These are phyloP conservation scores for Fusarium praegraminearum DNA, from an alignment of 2,329 filamentous ascomycete genomes.

Conservation along the genomic window DNA sequence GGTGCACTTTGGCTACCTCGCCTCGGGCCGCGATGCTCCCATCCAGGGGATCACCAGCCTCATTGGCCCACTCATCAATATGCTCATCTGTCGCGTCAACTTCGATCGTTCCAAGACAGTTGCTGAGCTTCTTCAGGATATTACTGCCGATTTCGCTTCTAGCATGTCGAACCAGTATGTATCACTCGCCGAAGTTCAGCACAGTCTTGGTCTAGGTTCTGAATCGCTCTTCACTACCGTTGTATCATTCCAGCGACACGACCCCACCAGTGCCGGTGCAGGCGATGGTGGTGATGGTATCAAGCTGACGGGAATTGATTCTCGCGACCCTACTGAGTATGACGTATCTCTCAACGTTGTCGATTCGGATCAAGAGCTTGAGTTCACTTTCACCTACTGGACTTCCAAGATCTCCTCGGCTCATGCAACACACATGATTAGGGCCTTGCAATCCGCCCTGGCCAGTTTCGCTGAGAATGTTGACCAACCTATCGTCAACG, in stretches of 20 bases:
- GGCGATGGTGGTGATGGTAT: neutral
- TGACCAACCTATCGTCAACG: neutral
- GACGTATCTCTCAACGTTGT: conserved; percentile 9
- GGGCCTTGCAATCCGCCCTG: neutral
- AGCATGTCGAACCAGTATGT: neutral
- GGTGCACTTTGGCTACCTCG: conserved; percentile 5
- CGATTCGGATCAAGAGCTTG: conserved; percentile 4
- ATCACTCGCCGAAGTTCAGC: neutral
- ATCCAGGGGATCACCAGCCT: neutral
- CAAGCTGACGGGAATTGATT: neutral
- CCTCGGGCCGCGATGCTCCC: neutral
- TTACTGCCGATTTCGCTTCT: neutral
- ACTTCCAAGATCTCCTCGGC: conserved; percentile 7
- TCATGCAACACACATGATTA: conserved; percentile 13
- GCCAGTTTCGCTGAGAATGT: neutral
- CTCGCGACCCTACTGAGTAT: conserved; percentile 11
- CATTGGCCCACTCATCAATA: neutral
- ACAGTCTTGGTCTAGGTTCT: neutral
- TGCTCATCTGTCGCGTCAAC: neutral
- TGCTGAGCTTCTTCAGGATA: neutral
- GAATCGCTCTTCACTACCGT: neutral
- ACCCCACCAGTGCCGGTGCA: neutral
- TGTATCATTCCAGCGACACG: conserved; percentile 1
- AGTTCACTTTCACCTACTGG: conserved; percentile 9
- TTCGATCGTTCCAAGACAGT: neutral